Evolutionary conservation across 805 yeast species (phyloP).

Genomic region (Saturnispora ahearnii): DNA sequence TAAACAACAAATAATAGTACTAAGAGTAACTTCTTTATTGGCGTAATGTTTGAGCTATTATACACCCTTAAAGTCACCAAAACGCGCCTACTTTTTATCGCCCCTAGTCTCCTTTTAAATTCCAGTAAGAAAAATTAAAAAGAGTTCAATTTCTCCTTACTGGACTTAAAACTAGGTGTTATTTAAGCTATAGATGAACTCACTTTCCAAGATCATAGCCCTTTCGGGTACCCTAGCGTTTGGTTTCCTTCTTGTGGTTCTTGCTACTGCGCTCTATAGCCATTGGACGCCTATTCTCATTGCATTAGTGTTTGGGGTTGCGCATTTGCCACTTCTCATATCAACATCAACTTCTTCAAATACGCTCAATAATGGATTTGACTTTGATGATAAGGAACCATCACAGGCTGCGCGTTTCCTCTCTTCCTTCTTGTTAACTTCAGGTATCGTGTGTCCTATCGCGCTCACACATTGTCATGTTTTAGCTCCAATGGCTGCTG

Average conservation of each 20-base stretch:
- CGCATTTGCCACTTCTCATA: slow-evolving; percentile 64
- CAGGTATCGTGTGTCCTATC: slow-evolving; percentile 69
- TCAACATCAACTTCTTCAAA: slow-evolving; percentile 37
- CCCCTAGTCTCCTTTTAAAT: too few species aligned
- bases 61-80: background rate
- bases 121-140: background rate
- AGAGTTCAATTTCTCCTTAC: background rate
- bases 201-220: slow-evolving; percentile 69
- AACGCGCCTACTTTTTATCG: background rate
- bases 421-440: slow-evolving; percentile 66
- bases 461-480: slow-evolving; percentile 68
- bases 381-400: slow-evolving; percentile 5
- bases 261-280: slow-evolving; percentile 80
- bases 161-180: background rate
- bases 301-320: slow-evolving; percentile 49
- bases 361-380: slow-evolving; percentile 36
- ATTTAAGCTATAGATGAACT: slow-evolving; percentile 31
- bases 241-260: slow-evolving; percentile 80
- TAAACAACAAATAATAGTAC: background rate
- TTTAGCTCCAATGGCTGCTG: slow-evolving; percentile 59
- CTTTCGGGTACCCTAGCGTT: slow-evolving; percentile 72
- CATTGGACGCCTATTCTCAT: slow-evolving; percentile 88
- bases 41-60: background rate
- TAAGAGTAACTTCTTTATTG: background rate
- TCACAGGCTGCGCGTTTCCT: slow-evolving; percentile 54